A percentile compares a stretch with the other conserved stretches of the same genome.
phyloP scores from a whole-genome alignment of 192 early-diverging fungal species.

The Mortierella alpina region DNA sequence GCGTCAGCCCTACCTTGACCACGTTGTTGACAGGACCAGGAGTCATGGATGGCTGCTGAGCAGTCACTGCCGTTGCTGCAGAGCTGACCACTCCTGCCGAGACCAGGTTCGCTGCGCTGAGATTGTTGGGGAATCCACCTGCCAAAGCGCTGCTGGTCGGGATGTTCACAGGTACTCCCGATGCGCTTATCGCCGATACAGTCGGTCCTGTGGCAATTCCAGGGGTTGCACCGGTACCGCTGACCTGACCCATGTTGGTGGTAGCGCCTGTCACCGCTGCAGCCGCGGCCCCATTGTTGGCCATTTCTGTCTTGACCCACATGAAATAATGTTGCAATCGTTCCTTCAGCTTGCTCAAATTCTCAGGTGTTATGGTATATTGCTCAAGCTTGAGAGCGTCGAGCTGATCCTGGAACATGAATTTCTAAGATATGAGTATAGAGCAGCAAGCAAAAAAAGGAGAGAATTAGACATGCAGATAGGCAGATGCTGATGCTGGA shows the following conservation, averaged over 20 bases:
- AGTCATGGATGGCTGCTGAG: not conserved
- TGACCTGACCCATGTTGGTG: not conserved
- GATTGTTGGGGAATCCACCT: too few species aligned
- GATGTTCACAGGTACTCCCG: too few species aligned
- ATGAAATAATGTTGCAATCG: slow-evolving; percentile 59
- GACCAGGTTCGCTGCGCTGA: too few species aligned
- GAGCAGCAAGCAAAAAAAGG: not conserved
- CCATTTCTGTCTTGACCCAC: slow-evolving; percentile 56
- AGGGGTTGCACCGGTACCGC: too few species aligned
- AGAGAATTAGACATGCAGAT: not conserved
- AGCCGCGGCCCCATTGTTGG: not conserved
- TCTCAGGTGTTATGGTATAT: slow-evolving; percentile 58
- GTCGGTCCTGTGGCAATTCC: not conserved
- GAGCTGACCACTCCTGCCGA: too few species aligned
- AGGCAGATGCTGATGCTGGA: too few species aligned
- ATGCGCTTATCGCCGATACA: not conserved
- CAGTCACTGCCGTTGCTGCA: not conserved
- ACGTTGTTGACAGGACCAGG: slow-evolving; percentile 8
- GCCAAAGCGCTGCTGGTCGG: too few species aligned
- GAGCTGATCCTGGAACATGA: slow-evolving; percentile 65
- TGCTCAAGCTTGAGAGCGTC: slow-evolving; percentile 55
- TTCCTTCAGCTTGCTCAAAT: slow-evolving; percentile 58
- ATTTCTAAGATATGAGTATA: slow-evolving; percentile 46
- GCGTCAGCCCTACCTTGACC: slow-evolving; percentile 32
- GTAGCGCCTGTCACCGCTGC: not conserved